These are phyloP conservation scores for Colletotrichum sp. DNA, from an alignment of 2,329 filamentous ascomycete genomes.

Conservation along the genomic window DNA sequence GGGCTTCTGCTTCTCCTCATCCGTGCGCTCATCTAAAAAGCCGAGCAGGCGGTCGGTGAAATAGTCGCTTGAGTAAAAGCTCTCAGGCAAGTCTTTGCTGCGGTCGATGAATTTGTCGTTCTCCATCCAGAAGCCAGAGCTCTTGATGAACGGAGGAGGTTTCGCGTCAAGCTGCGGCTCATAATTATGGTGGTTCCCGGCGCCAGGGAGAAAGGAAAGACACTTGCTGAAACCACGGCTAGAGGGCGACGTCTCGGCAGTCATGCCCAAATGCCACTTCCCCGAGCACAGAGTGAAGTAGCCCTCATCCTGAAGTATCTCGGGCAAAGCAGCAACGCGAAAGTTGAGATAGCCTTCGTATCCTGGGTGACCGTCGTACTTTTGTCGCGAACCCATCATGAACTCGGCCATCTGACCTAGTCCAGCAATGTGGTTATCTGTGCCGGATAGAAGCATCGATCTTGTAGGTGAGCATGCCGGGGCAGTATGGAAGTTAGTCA, in stretches of 20 bases:
- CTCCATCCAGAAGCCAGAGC: not conserved
- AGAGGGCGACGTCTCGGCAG: slow-evolving; percentile 59
- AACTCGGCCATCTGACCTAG: slow-evolving; percentile 64
- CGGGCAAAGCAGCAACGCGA: slow-evolving; percentile 61
- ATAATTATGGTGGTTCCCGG: slow-evolving; percentile 55
- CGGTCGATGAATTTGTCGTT: not conserved
- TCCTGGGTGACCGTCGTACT: slow-evolving; percentile 59
- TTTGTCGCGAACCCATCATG: slow-evolving; percentile 38
- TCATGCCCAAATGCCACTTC: slow-evolving; percentile 69
- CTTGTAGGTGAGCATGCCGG: slow-evolving; percentile 69
- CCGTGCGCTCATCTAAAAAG: not conserved
- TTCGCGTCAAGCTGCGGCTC: not conserved
- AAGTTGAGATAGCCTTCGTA: slow-evolving; percentile 70
- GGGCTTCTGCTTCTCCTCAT: not conserved
- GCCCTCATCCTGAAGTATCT: slow-evolving; percentile 62
- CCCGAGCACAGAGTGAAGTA: slow-evolving; percentile 67
- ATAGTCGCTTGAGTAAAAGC: not conserved
- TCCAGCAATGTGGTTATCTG: slow-evolving; percentile 64
- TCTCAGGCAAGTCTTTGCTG: not conserved
- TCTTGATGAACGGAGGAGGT: not conserved
- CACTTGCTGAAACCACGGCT: slow-evolving; percentile 64
- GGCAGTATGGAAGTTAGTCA: slow-evolving; percentile 70
- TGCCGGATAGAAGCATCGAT: slow-evolving; percentile 60
- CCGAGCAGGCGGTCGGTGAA: not conserved
- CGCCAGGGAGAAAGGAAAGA: slow-evolving; percentile 65